Percentiles rank a stretch among this genome's conserved stretches.
These are phyloP conservation scores for Plasmodium blacklocki DNA, from an alignment of 169 alveolate genomes.

Conservation along the genomic window DNA sequence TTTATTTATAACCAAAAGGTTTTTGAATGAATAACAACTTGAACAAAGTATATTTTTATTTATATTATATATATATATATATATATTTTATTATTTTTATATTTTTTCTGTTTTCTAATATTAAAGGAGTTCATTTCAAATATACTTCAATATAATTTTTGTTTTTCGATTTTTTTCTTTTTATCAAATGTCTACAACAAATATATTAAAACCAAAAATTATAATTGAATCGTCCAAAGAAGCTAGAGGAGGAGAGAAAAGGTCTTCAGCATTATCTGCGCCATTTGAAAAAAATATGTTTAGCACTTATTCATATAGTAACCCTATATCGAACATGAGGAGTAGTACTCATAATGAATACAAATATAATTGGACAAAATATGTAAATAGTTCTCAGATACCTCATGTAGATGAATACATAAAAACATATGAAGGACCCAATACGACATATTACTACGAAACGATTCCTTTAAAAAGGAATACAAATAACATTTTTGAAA, in stretches of 20 bases:
- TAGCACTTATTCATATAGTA: constrained; percentile 55
- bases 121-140: neutral
- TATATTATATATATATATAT: no score
- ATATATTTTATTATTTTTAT: neutral
- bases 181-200: constrained; percentile 18
- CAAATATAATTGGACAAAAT: constrained; percentile 44
- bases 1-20: no score
- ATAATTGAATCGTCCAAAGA: constrained; percentile 38
- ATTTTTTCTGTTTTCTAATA: constrained; percentile 4
- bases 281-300: constrained; percentile 35
- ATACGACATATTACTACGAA: constrained; percentile 29
- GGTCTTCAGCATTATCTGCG: constrained; percentile 12
- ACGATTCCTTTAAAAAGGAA: constrained; percentile 54
- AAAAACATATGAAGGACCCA: constrained; percentile 36
- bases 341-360: constrained; percentile 57
- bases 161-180: neutral
- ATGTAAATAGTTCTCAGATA: constrained; percentile 12
- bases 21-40: no score
- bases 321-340: constrained; percentile 27
- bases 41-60: no score
- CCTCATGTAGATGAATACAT: constrained; percentile 33
- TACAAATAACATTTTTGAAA: constrained; percentile 65
- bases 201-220: constrained; percentile 37
- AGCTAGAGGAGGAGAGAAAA: constrained; percentile 4
- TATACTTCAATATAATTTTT: no score